These are phyloP conservation scores for Trichophyton equinum DNA, from an alignment of 2,329 filamentous ascomycete species.

Conservation along the genomic window DNA sequence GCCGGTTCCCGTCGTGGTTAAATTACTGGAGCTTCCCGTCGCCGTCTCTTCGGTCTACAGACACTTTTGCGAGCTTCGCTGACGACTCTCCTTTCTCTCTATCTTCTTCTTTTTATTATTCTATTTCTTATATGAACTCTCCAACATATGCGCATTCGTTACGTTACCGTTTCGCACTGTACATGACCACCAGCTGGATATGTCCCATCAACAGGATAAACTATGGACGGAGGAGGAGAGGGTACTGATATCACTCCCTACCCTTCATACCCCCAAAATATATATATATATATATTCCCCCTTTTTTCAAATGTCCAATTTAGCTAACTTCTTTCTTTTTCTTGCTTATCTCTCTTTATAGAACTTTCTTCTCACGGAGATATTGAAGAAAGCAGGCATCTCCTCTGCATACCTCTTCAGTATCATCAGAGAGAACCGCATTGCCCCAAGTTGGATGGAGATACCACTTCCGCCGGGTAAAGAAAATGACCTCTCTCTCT, in stretches of 20 bases:
- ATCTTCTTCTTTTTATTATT: too few relatives aligned
- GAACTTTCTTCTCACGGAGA: conserved; percentile 32
- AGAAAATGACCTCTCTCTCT: not conserved
- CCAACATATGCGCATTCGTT: conserved; percentile 2
- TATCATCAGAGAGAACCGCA: conserved; percentile 28
- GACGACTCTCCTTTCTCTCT: conserved; percentile 2
- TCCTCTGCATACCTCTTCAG: conserved; percentile 27
- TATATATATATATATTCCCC: not conserved
- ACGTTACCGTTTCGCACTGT: conserved; percentile 1
- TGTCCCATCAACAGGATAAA: conserved; percentile 33
- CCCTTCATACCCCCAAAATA: not conserved
- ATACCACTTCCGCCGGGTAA: conserved; percentile 34
- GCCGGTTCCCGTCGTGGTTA: not conserved
- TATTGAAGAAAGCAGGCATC: conserved; percentile 30
- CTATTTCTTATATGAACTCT: not conserved
- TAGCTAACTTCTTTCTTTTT: not conserved
- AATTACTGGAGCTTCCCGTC: not conserved
- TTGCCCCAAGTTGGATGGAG: conserved; percentile 28
- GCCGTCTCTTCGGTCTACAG: not conserved
- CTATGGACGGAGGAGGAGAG: conserved; percentile 36
- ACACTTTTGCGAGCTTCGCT: not conserved
- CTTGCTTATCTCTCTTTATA: conserved; percentile 10
- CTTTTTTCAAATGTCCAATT: not conserved
- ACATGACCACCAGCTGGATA: conserved; percentile 23
- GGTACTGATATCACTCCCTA: conserved; percentile 20